A percentile compares a stretch with the other conserved stretches of the same genome.
These are phyloP conservation scores for Bathelium albidoporum DNA, from an alignment of 495 filamentous ascomycete species.

Conservation along the genomic window DNA sequence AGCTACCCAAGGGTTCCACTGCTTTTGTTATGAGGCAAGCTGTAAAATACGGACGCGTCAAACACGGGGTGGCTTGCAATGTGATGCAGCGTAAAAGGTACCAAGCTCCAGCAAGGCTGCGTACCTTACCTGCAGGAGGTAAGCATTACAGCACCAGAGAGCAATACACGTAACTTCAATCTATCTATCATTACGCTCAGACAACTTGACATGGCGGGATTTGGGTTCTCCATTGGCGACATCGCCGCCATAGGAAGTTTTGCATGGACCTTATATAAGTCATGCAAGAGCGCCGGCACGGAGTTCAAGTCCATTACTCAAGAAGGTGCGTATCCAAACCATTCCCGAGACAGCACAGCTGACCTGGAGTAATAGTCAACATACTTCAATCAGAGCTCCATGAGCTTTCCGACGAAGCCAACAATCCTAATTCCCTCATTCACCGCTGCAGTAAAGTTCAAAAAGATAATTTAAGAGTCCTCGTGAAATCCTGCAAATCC, in stretches of 20 bases:
- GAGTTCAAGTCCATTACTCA: not conserved
- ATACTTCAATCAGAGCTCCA: slow-evolving; percentile 3
- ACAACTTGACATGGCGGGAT: slow-evolving; percentile 7
- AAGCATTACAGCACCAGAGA: not conserved
- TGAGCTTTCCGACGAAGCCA: slow-evolving; percentile 6
- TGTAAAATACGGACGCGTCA: no score
- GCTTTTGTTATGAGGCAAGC: no score
- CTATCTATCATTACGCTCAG: not conserved
- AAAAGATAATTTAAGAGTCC: not conserved
- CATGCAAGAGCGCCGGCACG: not conserved
- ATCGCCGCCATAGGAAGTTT: slow-evolving; percentile 6
- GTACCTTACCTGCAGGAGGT: no score
- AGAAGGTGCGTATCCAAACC: not conserved
- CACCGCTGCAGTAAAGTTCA: slow-evolving; percentile 6
- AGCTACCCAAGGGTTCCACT: no score
- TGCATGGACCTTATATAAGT: slow-evolving; percentile 12
- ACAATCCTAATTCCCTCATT: slow-evolving; percentile 9
- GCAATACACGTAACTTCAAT: not conserved
- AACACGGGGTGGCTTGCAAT: no score
- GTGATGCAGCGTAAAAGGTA: no score
- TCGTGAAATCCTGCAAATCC: not conserved
- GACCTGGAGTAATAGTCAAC: not conserved
- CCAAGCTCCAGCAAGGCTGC: no score
- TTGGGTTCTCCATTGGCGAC: slow-evolving; percentile 16
- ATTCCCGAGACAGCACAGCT: not conserved